Conservation (phyloP, 2,329 filamentous ascomycete genomes). For the Phyllosticta citrichinensis region DNA sequence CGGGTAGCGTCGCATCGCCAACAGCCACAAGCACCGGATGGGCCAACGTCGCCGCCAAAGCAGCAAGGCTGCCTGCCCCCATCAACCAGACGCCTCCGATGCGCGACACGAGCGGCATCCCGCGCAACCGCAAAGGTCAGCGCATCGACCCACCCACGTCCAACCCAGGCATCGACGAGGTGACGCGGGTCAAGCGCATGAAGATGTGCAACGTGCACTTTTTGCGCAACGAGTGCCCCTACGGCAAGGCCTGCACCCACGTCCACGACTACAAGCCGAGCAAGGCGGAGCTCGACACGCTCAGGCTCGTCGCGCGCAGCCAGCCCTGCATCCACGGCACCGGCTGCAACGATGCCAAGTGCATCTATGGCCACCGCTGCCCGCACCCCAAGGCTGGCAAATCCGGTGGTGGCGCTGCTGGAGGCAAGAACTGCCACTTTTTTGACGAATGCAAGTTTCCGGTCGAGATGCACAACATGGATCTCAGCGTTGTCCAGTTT, state of each 20-base stretch:
- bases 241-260: conserved; percentile 45
- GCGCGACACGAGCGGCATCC: conserved; percentile 21
- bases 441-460: conserved; percentile 50
- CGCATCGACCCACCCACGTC: conserved; percentile 46
- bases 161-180: conserved; percentile 44
- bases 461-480: conserved; percentile 47
- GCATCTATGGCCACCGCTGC: conserved; percentile 56
- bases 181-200: conserved; percentile 50
- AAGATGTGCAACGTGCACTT: conserved; percentile 55
- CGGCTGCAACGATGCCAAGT: conserved; percentile 48
- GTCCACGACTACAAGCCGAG: conserved; percentile 43
- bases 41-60: conserved; percentile 8
- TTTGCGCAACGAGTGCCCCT: conserved; percentile 48
- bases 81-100: background rate
- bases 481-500: conserved; percentile 45
- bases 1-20: background rate
- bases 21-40: conserved; percentile 8
- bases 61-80: conserved; percentile 5
- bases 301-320: conserved; percentile 52
- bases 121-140: conserved; percentile 49
- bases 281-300: conserved; percentile 42
- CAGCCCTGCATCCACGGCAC: conserved; percentile 50
- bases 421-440: conserved; percentile 44
- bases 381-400: conserved; percentile 36
- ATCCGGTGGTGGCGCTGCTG: conserved; percentile 27